phyloP scores from a whole-genome alignment of 2,329 filamentous ascomycete species.

The Chaetomium sp. region DNA sequence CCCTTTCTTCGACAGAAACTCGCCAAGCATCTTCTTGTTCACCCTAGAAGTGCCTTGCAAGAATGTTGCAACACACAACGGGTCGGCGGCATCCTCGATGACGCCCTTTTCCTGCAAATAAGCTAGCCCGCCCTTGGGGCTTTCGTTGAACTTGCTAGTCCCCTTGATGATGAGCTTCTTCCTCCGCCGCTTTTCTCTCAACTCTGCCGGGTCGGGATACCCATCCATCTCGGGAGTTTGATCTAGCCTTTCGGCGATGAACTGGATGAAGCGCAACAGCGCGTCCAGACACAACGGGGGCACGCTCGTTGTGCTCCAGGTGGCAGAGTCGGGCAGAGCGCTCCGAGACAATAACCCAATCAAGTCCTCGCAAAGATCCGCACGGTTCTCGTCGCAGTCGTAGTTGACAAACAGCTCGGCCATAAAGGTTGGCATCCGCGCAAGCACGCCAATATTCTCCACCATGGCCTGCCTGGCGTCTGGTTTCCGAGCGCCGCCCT shows the following conservation, averaged over 20 bases:
- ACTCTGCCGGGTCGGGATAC: conserved; percentile 63
- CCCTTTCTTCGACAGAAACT: conserved; percentile 87
- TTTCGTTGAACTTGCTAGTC: conserved; percentile 91
- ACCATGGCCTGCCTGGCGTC: conserved; percentile 98
- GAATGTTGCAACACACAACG: conserved; percentile 80
- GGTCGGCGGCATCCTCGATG: conserved; percentile 73
- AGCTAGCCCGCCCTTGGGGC: conserved; percentile 82
- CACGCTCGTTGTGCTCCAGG: conserved; percentile 98
- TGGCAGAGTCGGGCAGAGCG: conserved; percentile 93
- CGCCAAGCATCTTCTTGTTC: conserved; percentile 87
- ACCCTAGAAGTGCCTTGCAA: conserved; percentile 83
- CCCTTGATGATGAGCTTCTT: conserved; percentile 91
- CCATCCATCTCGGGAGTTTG: conserved; percentile 65
- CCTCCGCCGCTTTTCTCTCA: conserved; percentile 72
- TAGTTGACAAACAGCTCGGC: conserved; percentile 97
- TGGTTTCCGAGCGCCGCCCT: conserved; percentile 87
- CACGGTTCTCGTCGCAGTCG: conserved; percentile 89
- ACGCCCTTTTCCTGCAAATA: conserved; percentile 85
- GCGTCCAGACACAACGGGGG: conserved; percentile 93
- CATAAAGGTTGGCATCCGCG: conserved; percentile 92
- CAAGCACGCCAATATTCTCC: conserved; percentile 88
- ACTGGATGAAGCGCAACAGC: conserved; percentile 86
- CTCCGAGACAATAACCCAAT: conserved; percentile 90
- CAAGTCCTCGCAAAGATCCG: conserved; percentile 93
- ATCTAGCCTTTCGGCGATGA: conserved; percentile 82